Percentiles rank a stretch among this genome's conserved stretches.
Conservation (phyloP, 148 eudicot genomes). For the Nyssa sinensis region DNA sequence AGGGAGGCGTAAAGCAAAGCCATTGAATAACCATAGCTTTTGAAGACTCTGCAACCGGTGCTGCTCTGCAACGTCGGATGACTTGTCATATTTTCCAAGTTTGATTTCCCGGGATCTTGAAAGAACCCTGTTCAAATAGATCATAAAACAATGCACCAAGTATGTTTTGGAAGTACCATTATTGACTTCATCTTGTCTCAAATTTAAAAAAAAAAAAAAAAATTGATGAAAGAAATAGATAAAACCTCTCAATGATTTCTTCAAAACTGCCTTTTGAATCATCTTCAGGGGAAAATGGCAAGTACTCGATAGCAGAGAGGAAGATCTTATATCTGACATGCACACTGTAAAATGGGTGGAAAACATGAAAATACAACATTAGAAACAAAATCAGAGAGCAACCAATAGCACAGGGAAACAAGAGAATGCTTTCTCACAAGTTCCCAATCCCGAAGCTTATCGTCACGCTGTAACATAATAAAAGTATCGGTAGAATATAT, state of each 20-base stretch:
- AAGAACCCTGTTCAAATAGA: slow-evolving; percentile 56
- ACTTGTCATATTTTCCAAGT: slow-evolving; percentile 55
- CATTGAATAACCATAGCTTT: slow-evolving; percentile 92
- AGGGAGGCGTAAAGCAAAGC: slow-evolving; percentile 99
- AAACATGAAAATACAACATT: slow-evolving; percentile 9
- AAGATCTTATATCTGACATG: slow-evolving; percentile 84
- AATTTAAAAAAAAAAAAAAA: not conserved
- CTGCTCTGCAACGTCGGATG: slow-evolving; percentile 80
- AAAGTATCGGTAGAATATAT: not conserved
- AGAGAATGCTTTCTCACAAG: not conserved
- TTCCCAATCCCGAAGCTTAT: not conserved
- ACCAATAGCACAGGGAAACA: not conserved
- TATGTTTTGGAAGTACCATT: not conserved
- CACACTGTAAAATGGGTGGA: slow-evolving; percentile 44
- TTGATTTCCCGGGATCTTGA: slow-evolving; percentile 78
- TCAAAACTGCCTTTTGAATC: slow-evolving; percentile 78
- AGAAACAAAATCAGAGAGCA: slow-evolving; percentile 8
- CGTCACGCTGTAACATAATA: not conserved
- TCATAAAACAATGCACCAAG: not conserved
- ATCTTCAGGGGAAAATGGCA: slow-evolving; percentile 80
- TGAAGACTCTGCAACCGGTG: slow-evolving; percentile 80
- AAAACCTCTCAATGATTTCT: slow-evolving; percentile 92
- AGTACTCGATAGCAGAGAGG: slow-evolving; percentile 83
- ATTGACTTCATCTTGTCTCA: not conserved
- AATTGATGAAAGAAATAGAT: slow-evolving; percentile 4